A percentile compares a stretch with the other conserved stretches of the same genome.
Evolutionary conservation across 2,329 filamentous ascomycete species (phyloP).

Genomic region (Microcyclospora tardicrescens): DNA sequence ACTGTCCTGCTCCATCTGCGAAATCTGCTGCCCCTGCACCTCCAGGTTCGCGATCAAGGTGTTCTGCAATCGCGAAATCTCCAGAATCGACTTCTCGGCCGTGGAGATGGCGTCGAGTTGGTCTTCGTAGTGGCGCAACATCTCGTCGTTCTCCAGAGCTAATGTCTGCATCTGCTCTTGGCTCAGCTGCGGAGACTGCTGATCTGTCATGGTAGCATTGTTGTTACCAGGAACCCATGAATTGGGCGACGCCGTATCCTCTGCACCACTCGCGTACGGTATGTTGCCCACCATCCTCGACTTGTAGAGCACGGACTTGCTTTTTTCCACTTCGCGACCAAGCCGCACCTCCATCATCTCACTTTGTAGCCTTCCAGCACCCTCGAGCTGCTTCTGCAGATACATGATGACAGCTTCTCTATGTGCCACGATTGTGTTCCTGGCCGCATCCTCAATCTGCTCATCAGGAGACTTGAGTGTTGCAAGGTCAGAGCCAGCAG

Average conservation of each 20-base stretch:
- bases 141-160: constrained; percentile 80
- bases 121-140: constrained; percentile 87
- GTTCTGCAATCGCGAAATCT: constrained; percentile 86
- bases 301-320: constrained; percentile 71
- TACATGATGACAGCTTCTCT: constrained; percentile 77
- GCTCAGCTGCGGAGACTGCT: constrained; percentile 37
- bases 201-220: constrained; percentile 5
- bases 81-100: constrained; percentile 77
- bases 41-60: constrained; percentile 75
- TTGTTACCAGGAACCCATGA: not conserved
- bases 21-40: constrained; percentile 77
- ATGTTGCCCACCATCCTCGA: constrained; percentile 10
- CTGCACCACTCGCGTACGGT: constrained; percentile 8
- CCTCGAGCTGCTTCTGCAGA: constrained; percentile 60
- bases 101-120: constrained; percentile 87
- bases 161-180: constrained; percentile 86
- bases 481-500: constrained; percentile 36
- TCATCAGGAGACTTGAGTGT: constrained; percentile 53
- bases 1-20: constrained; percentile 75
- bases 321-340: constrained; percentile 75
- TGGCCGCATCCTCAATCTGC: constrained; percentile 54
- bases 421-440: constrained; percentile 54
- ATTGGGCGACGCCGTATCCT: constrained; percentile 2
- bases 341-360: constrained; percentile 88
- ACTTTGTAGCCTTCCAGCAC: constrained; percentile 65